Conservation (phyloP, 225 moss, liverwort and hornwort genomes). For the Neckera pumila region DNA sequence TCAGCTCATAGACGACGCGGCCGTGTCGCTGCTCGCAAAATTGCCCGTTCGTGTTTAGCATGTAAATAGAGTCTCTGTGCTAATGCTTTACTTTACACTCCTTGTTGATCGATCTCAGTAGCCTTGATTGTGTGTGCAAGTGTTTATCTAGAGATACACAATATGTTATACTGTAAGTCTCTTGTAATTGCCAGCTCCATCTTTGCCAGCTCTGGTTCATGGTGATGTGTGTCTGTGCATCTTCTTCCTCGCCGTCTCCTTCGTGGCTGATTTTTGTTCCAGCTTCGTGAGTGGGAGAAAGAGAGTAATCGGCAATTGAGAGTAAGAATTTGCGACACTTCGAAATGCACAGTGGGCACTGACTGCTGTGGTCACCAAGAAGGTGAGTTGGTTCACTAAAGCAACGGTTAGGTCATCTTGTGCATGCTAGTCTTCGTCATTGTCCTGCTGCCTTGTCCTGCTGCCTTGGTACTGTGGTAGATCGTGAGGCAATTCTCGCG, state of each 20-base stretch:
- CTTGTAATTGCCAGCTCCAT: not conserved
- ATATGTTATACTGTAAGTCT: not conserved
- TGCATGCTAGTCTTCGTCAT: not conserved
- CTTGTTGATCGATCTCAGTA: not conserved
- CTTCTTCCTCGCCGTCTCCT: not conserved
- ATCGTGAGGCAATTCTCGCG: not conserved
- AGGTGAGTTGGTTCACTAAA: not conserved
- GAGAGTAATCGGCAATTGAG: not conserved
- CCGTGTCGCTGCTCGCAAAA: not conserved
- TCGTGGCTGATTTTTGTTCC: not conserved
- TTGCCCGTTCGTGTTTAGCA: not conserved
- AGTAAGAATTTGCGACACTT: not conserved
- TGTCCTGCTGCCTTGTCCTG: not conserved
- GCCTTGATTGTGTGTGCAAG: not conserved
- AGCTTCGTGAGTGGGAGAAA: not conserved
- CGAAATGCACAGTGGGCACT: not conserved
- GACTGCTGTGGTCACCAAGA: not conserved
- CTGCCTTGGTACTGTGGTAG: not conserved
- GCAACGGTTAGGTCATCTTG: not conserved
- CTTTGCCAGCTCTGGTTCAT: not conserved
- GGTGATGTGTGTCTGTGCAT: not conserved
- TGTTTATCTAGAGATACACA: not conserved
- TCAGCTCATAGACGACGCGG: constrained; percentile 7
- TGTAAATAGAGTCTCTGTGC: not conserved
- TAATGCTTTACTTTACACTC: not conserved